Evolutionary conservation across 2,329 filamentous ascomycete species (phyloP).

Genomic region (Aspergillus hiratsukae): DNA sequence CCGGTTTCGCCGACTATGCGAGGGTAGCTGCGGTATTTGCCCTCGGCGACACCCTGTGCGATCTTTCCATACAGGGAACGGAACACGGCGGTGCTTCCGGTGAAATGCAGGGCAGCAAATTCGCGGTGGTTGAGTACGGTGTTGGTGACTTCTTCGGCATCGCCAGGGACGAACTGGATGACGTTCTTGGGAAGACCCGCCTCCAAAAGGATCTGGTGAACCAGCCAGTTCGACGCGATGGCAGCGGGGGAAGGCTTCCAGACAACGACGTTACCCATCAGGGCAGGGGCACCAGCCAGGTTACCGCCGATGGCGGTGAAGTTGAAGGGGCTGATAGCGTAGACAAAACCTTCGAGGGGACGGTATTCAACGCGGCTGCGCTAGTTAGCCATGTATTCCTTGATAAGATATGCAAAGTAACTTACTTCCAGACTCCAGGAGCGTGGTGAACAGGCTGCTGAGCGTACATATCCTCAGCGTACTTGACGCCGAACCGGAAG

Average conservation of each 20-base stretch:
- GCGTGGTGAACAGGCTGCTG: slow-evolving; percentile 83
- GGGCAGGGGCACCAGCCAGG: slow-evolving; percentile 72
- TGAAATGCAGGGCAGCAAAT: slow-evolving; percentile 92
- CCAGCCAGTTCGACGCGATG: slow-evolving; percentile 83
- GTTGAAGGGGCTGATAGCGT: slow-evolving; percentile 92
- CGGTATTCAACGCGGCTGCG: slow-evolving; percentile 72
- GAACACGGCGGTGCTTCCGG: slow-evolving; percentile 88
- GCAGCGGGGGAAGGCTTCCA: slow-evolving; percentile 95
- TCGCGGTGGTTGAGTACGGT: slow-evolving; percentile 70
- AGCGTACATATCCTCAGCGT: slow-evolving; percentile 83
- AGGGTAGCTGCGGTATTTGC: slow-evolving; percentile 78
- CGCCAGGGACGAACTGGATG: slow-evolving; percentile 88
- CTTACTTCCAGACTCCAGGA: slow-evolving; percentile 77
- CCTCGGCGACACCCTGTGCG: slow-evolving; percentile 72
- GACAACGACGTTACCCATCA: slow-evolving; percentile 90
- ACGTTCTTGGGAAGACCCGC: slow-evolving; percentile 85
- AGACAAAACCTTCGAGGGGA: slow-evolving; percentile 90
- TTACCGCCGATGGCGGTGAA: slow-evolving; percentile 94
- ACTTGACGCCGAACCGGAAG: slow-evolving; percentile 85
- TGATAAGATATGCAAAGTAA: neutral
- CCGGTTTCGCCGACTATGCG: slow-evolving; percentile 87
- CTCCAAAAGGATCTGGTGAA: slow-evolving; percentile 87
- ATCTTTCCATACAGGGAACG: slow-evolving; percentile 83
- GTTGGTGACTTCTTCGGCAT: slow-evolving; percentile 78
- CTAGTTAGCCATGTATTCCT: slow-evolving; percentile 1